Conservation (phyloP, 257 asterid genomes). For the Solanum corneliomulleri region DNA sequence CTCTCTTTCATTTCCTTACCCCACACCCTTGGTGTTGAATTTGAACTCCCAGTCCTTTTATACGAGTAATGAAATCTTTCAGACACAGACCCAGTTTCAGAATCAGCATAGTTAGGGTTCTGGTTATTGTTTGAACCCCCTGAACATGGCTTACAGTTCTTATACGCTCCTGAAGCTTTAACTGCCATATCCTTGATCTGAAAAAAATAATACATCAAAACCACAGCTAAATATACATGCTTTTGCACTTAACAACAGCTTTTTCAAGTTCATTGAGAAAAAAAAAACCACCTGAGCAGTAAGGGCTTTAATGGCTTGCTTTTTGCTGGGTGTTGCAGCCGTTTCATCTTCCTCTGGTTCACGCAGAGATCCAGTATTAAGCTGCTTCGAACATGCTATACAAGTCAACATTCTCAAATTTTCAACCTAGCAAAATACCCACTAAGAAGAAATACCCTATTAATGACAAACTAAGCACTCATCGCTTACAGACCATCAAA, state of each 20-base stretch:
- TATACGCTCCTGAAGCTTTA: conserved; percentile 94
- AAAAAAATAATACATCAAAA: neutral
- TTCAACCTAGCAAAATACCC: neutral
- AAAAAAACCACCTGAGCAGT: conserved; percentile 45
- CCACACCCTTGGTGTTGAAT: conserved; percentile 41
- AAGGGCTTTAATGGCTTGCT: conserved; percentile 65
- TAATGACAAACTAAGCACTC: neutral
- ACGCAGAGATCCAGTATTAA: conserved; percentile 57
- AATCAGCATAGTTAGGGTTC: conserved; percentile 30
- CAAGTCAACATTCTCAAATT: conserved; percentile 63
- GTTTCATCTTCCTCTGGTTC: conserved; percentile 44
- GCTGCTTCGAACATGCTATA: conserved; percentile 87
- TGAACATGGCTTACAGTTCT: conserved; percentile 86
- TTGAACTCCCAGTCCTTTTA: conserved; percentile 49
- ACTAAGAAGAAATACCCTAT: neutral
- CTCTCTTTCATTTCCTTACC: conserved; percentile 60
- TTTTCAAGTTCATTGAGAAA: neutral
- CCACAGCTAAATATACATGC: neutral
- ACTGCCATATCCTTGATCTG: conserved; percentile 92
- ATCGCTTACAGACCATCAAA: neutral
- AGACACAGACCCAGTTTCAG: conserved; percentile 57
- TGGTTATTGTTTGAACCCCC: conserved; percentile 32
- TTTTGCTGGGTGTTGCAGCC: conserved; percentile 46
- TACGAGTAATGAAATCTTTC: conserved; percentile 59
- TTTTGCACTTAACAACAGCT: neutral